Evolutionary conservation across 768 basidiomycete genomes (phyloP).

Genomic region (Cystofilobasidium macerans): DNA sequence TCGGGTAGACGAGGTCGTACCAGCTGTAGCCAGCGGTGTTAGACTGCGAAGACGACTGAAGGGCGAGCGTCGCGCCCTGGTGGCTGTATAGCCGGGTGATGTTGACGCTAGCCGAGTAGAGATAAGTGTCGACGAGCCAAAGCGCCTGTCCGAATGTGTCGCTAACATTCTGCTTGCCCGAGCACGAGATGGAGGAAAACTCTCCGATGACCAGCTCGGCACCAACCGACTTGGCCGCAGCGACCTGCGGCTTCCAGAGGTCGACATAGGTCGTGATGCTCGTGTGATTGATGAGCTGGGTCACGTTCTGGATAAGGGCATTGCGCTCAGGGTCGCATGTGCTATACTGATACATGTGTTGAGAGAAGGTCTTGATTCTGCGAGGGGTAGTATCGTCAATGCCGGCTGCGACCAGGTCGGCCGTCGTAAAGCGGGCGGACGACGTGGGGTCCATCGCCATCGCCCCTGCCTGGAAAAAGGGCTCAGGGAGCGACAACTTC

Average conservation of each 20-base stretch:
- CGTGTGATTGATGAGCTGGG: conserved; percentile 35
- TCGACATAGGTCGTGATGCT: conserved; percentile 38
- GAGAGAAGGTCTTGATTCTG: conserved; percentile 6
- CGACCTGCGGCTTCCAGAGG: conserved; percentile 37
- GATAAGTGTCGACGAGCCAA: conserved; percentile 35
- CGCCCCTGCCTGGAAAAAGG: conserved; percentile 31
- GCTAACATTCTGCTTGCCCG: conserved; percentile 39
- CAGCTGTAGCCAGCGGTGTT: conserved; percentile 34
- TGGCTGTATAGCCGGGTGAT: conserved; percentile 39
- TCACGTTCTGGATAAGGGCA: conserved; percentile 35
- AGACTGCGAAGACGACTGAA: conserved; percentile 36
- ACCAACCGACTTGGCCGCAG: conserved; percentile 28
- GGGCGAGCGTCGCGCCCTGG: conserved; percentile 37
- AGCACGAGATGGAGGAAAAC: conserved; percentile 32
- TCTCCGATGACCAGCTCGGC: conserved; percentile 22
- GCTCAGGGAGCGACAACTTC: conserved; percentile 26
- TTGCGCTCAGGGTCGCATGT: conserved; percentile 37
- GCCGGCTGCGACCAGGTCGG: conserved; percentile 42
- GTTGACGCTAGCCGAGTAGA: conserved; percentile 34
- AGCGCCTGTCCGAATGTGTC: conserved; percentile 37
- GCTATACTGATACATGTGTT: conserved; percentile 34
- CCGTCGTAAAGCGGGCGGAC: conserved; percentile 32
- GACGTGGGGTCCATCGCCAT: conserved; percentile 34
- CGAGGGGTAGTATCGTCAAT: conserved; percentile 30
- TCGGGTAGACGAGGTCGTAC: conserved; percentile 39